Conservation (phyloP, 108 stramenopile species). For the Nitzschia sp. region DNA sequence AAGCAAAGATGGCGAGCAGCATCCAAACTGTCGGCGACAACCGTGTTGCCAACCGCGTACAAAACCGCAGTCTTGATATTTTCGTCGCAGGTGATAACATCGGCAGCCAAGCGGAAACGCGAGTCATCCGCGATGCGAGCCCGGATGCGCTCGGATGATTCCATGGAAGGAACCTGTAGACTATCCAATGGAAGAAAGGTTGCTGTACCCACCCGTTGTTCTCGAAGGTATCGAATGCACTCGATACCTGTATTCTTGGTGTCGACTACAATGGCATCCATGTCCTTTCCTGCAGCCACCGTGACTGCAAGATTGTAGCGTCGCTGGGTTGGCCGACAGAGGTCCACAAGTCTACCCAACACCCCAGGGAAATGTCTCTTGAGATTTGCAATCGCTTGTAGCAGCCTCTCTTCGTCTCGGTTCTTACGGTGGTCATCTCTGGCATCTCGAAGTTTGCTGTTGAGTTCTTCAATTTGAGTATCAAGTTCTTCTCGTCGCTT, state of each 20-base stretch:
- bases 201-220: constrained; percentile 90
- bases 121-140: constrained; percentile 72
- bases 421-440: constrained; percentile 75
- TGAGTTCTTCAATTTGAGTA: constrained; percentile 76
- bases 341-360: constrained; percentile 90
- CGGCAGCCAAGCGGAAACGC: constrained; percentile 80
- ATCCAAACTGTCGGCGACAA: constrained; percentile 92
- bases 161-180: constrained; percentile 71
- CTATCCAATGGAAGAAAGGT: constrained; percentile 94
- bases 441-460: constrained; percentile 78
- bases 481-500: constrained; percentile 75
- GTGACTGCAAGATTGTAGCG: constrained; percentile 92
- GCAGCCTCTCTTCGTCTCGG: constrained; percentile 83
- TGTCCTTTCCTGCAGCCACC: constrained; percentile 95
- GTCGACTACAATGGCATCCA: constrained; percentile 98
- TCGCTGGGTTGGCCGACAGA: constrained; percentile 91
- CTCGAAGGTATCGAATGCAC: constrained; percentile 93
- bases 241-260: constrained; percentile 85
- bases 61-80: constrained; percentile 77
- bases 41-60: constrained; percentile 93
- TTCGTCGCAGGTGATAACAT: constrained; percentile 90
- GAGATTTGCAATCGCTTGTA: constrained; percentile 73
- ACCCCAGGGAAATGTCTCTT: constrained; percentile 92
- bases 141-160: constrained; percentile 85
- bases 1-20: constrained; percentile 90